Evolutionary conservation across 169 alveolate species (phyloP).

Genomic region (Plasmodium inui): DNA sequence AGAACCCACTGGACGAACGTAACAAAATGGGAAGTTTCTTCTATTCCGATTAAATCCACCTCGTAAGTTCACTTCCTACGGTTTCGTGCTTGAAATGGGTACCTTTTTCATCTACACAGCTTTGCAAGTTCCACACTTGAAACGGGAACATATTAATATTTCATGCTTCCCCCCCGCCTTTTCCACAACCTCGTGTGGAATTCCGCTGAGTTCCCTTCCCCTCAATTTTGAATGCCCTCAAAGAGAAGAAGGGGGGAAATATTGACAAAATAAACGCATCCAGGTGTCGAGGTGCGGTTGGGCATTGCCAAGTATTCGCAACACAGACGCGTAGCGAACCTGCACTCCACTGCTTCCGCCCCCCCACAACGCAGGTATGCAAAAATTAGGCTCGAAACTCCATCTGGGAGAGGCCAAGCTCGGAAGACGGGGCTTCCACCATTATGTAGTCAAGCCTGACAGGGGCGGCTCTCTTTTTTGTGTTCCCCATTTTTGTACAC

Average conservation of each 20-base stretch:
- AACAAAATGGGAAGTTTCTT: neutral
- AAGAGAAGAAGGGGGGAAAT: neutral
- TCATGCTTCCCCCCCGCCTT: neutral
- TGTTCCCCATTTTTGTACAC: neutral
- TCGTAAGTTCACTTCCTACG: neutral
- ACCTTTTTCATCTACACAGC: neutral
- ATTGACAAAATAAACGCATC: neutral
- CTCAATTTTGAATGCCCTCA: neutral
- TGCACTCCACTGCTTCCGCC: neutral
- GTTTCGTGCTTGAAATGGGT: neutral
- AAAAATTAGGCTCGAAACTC: neutral
- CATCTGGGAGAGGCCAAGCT: neutral
- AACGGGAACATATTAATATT: neutral
- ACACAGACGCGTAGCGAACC: neutral
- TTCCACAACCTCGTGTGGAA: neutral
- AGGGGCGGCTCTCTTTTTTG: neutral
- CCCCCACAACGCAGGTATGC: neutral
- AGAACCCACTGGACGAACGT: neutral
- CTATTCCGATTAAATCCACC: neutral
- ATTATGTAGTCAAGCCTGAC: neutral
- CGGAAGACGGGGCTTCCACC: neutral
- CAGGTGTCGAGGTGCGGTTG: neutral
- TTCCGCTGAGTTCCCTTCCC: neutral
- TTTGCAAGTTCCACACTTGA: neutral
- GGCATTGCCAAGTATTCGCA: neutral